Evolutionary conservation across 352 stramenopile species (phyloP).

Genomic region (Phytophthora hibernalis): DNA sequence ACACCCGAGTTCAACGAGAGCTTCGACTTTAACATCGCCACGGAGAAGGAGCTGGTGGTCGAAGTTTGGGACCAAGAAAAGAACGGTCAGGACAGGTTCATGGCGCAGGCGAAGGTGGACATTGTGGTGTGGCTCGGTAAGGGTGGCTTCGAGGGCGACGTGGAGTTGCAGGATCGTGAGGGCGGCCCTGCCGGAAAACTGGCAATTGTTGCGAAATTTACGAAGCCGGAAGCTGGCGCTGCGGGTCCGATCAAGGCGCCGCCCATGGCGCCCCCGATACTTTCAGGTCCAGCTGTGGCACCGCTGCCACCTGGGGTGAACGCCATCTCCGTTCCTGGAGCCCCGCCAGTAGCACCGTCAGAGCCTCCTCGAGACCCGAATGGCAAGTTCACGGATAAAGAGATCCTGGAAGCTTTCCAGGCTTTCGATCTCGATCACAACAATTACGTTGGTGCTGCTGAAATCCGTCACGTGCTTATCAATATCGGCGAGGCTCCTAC

Average conservation of each 20-base stretch:
- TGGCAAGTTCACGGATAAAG: constrained; percentile 96
- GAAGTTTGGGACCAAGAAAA: constrained; percentile 93
- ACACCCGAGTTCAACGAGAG: constrained; percentile 94
- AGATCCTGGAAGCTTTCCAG: constrained; percentile 95
- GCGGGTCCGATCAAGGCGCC: constrained; percentile 54
- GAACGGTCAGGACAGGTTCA: constrained; percentile 92
- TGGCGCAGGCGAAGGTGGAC: constrained; percentile 90
- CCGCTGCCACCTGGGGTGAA: constrained; percentile 66
- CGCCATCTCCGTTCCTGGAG: constrained; percentile 59
- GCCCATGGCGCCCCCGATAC: constrained; percentile 63
- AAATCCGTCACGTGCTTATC: constrained; percentile 95
- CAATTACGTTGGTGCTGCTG: constrained; percentile 94
- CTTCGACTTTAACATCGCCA: constrained; percentile 96
- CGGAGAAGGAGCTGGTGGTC: constrained; percentile 94
- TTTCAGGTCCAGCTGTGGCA: constrained; percentile 69
- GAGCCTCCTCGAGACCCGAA: constrained; percentile 91
- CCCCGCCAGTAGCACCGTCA: constrained; percentile 60
- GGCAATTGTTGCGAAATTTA: constrained; percentile 88
- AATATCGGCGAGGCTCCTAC: constrained; percentile 96
- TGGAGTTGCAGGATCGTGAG: constrained; percentile 89
- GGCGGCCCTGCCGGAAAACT: constrained; percentile 86
- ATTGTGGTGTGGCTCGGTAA: constrained; percentile 95
- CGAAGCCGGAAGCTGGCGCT: constrained; percentile 57
- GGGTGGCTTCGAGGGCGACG: constrained; percentile 92
- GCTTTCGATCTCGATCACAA: constrained; percentile 97